Base-by-base conservation (phyloP, 1,284 basidiomycete species). In the Trametes sp. region DNA sequence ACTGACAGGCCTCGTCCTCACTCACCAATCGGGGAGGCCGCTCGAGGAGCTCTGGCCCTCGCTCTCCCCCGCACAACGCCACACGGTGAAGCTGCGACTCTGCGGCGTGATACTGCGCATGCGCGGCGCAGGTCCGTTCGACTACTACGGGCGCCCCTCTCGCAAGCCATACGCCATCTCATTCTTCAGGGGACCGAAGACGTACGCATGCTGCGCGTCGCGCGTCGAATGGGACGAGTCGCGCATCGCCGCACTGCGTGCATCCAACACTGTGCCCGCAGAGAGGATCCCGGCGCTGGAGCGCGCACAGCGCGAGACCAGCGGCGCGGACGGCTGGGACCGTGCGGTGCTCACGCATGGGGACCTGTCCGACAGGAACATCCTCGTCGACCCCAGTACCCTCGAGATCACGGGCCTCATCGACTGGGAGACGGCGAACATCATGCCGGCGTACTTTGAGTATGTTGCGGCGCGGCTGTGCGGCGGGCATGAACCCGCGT, bases 321-420 rank as follows among this genome's bases (percentile, higher is more conserved):
- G 4, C 9, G 52, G 26, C 38, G 42, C 23, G 4, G 42, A 45
- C 42, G 42, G 42, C 9, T 38, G 42, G 51, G 56, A 58, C 24
- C 56, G 61, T 11, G 62, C 74, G 2, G 73, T 76, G 9, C 63
- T 75, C 54, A 68, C 68, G 7, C 74, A 75, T 46, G 54, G 57
- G 4, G 72, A 75, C 46, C 54, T 75, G 13, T 59, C 63, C 49
- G 59, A 69, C 62, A 58, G 69, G 23, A 70, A 75, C 45, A 58
- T 76, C 36, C 54, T 72, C 29, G 46, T 74, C 33, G 67, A 67
- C 45, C 61, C 61, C 1, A 52, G 55, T 19, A 63, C 61, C 16
- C 57, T 63, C 36, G 57, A 24, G 14, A 26, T 63, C 13, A 59
- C 54, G 36, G 61, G 61, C 6, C 7, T 63, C 24, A n/a, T 63